Base-by-base conservation (phyloP, 345 rosid genomes). In the Alliaria petiolata region DNA sequence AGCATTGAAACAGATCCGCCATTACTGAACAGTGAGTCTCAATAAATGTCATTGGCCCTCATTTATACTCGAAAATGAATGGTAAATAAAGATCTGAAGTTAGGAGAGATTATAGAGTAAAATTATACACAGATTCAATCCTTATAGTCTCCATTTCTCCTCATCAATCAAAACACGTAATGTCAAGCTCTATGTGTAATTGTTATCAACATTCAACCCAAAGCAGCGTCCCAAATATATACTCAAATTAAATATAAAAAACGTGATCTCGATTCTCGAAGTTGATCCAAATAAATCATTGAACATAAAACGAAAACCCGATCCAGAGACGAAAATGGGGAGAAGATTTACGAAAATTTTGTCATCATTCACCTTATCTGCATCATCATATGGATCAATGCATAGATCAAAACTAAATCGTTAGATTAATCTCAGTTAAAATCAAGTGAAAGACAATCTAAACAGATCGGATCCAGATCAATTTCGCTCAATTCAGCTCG, bases 391-490 rank as follows among this genome's bases (percentile, higher is more conserved):
- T 30, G 28, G 59, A 74, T 33, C 61, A 55, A 49, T 74, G 55
- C 56, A 59, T 12, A 43, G 30, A 75, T 75, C 65, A 55, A 63
- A 58, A 56, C 51, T 3, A 57, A 10, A 35, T 26, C n/a, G n/a
- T n/a, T n/a, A n/a, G 31, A 71, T 47, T 38, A 14, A 22, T 51
- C 46, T 34, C 36, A 28, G 8, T 30, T 52, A 2, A 8, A 33
- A 14, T 34, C 6, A 17, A 53, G 10, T 31, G 0, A 35, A n/a
- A 13, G 0, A n/a, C 0, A 26, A 36, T 25, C 6, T 30, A 55
- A 50, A 54, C 15, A 72, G 77, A 73, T 73, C 65, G 7, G 59
- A 73, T 65, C 65, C 35, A 56, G 59, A 56, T 70, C 49, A 16
- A 7, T 58, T 20, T 7, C 31, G 63, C 5, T 55, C 3, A 22